Percentiles rank a stretch among this genome's conserved stretches.
These are phyloP conservation scores for Endotrypanum monterogeii DNA, from an alignment of 208 protist species.

Conservation along the genomic window DNA sequence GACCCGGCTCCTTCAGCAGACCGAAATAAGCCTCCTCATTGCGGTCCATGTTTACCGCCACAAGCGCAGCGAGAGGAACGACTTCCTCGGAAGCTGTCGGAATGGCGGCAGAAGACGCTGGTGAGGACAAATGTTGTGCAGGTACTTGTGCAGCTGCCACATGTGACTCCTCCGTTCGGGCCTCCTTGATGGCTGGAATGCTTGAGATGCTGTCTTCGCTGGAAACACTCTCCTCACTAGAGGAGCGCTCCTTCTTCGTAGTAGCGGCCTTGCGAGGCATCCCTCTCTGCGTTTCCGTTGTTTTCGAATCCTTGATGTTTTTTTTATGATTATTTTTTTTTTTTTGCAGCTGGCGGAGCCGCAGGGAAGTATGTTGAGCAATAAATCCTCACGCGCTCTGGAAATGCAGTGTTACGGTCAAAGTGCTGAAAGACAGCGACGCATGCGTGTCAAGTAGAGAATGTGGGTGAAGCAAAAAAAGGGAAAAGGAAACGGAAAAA, in stretches of 20 bases:
- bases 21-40: conserved; percentile 63
- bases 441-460: background rate
- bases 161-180: conserved; percentile 14
- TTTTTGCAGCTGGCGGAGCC: background rate
- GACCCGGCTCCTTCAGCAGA: conserved; percentile 74
- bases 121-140: background rate
- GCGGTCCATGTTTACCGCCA: conserved; percentile 59
- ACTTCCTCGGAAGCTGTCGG: conserved; percentile 42
- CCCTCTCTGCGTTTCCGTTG: background rate
- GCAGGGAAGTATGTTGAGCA: too few relatives aligned
- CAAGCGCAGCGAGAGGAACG: conserved; percentile 66
- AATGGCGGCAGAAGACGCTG: conserved; percentile 3
- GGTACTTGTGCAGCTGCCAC: conserved; percentile 6
- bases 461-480: background rate
- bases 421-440: too few relatives aligned
- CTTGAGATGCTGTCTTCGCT: conserved; percentile 27
- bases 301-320: background rate
- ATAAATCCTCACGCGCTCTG: background rate
- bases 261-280: conserved; percentile 2
- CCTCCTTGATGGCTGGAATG: conserved; percentile 10
- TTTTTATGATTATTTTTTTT: background rate
- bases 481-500: background rate
- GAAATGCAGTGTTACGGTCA: background rate
- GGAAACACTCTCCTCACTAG: conserved; percentile 27
- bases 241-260: conserved; percentile 2